Evolutionary conservation across 805 yeast genomes (phyloP), one percentile per base, ranked within the genome.

Genomic region (Starmera quercuum): DNA sequence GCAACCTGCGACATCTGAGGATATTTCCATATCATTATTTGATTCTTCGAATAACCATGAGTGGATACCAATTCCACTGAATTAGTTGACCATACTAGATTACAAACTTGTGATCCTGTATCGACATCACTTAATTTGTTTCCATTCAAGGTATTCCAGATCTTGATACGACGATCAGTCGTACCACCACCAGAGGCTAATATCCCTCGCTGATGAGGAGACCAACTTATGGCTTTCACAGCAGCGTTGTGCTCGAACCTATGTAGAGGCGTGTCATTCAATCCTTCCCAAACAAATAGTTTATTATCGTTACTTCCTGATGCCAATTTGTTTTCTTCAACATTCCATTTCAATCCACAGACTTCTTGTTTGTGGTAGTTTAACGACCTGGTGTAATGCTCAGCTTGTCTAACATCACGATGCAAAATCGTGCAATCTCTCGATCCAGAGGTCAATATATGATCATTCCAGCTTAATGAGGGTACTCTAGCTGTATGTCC

Each of bases 121-220:
- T 90, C 94, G n/a, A 83, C 76, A 45, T 86, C 92, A 47, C 76
- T 73, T 10, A 84, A 51, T 38, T 80, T 73, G 17, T 68, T 55
- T 2, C 96, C 95, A 7, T 82, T 83, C 29, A 78, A 60, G 0
- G 95, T 82, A 55, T 88, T 92, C 97, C 97, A 92, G 17, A 87
- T 76, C 56, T 88, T 84, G 46, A 92, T 81, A 26, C 79, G 71
- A 37, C 90, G 76, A 58, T 92, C 98, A 2, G 94, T 88, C 1
- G 97, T 87, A 24, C 98, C 98, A 14, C 98, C 98, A 12, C 98
- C 98, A 2, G 92, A 75, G 1, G 97, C 97, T 35, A 92, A 58
- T 3, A 88, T 70, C 1, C 97, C 97, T 35, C 97, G 66, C 53
- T 86, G 95, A 53, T 92, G 97, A 3, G 98, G 97, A 1, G 95